Percentiles rank a stretch among this genome's conserved stretches.
Conservation (phyloP, 148 eudicot genomes). For the Pharnaceum exiguum region DNA sequence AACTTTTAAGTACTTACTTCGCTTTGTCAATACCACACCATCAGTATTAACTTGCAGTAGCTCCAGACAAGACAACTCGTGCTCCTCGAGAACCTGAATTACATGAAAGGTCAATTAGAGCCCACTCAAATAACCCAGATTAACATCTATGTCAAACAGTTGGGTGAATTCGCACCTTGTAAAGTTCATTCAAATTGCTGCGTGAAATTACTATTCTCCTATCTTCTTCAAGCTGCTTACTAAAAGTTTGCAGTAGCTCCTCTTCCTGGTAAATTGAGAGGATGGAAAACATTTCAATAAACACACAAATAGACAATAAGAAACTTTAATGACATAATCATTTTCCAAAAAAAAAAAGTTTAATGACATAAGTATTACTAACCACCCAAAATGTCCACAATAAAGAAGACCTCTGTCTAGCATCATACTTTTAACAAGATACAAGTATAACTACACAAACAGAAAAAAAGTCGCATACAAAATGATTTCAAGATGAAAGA, state of each 20-base stretch:
- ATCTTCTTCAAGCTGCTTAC: conserved; percentile 94
- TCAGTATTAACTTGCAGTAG: conserved; percentile 75
- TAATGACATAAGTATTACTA: no score
- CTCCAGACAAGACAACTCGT: conserved; percentile 75
- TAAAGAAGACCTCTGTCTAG: no score
- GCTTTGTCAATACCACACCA: conserved; percentile 72
- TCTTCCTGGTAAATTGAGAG: conserved; percentile 68
- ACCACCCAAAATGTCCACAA: no score
- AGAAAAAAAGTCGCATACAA: no score
- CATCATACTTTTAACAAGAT: no score
- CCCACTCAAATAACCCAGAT: not conserved
- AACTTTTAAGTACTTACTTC: conserved; percentile 47
- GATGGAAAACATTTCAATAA: not conserved
- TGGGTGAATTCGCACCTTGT: conserved; percentile 47
- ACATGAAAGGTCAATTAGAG: not conserved
- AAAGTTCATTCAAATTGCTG: conserved; percentile 80
- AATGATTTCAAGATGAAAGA: no score
- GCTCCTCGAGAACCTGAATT: conserved; percentile 84
- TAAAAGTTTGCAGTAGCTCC: conserved; percentile 67
- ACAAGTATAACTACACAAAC: no score
- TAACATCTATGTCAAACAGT: not conserved
- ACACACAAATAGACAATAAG: not conserved
- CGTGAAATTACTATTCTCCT: conserved; percentile 81
- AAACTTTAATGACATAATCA: not conserved
- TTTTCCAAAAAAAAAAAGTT: no score